Evolutionary conservation across 306 rosid species (phyloP), one percentile per base, ranked within the genome.

Genomic region (Cicer pinnatifidum): DNA sequence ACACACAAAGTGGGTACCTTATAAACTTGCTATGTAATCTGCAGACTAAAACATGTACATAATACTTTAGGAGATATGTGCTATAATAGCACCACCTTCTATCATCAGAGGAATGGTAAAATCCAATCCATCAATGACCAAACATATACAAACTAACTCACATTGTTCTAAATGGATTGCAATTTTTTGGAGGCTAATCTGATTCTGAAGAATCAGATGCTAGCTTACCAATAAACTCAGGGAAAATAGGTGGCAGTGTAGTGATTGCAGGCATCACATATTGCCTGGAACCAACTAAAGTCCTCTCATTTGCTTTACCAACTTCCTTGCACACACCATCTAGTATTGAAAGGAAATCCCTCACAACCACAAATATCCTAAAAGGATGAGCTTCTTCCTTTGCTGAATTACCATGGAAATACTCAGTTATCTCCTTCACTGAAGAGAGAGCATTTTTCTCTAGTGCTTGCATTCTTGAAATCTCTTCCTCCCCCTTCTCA

Each of bases 371-470:
- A 80, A 91, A 93, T 72, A 89, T 89, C 53, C 97, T 89, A 64
- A 85, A 84, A 0, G 89, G 97, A 39, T 78, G 97, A 80, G 98
- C 94, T 88, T 89, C 98, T 88, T 93, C 98, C 81, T 85, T 91
- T 9, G 87, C 84, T 9, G 88, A 91, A 84, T 88, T 88, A 33
- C 97, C 98, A 48, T 91, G 94, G 85, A 91, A 93, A 78, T 93
- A 93, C 68, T 85, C 90, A 0, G 92, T 91, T 80, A 93, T 75
- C 76, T 89, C 96, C 89, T 87, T 93, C 11, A 93, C 94, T 71
- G 78, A 75, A 38, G 88, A 62, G 33, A 91, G 56, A 45, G 89
- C 84, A 59, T 69, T 69, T 78, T 76, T 85, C 87, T 87, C 96
- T 56, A 73, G 88, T 10, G 52, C 88, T 71, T 88, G 89, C 75